phyloP scores from a whole-genome alignment of 129 eudicot species.

The Lonicera japonica region DNA sequence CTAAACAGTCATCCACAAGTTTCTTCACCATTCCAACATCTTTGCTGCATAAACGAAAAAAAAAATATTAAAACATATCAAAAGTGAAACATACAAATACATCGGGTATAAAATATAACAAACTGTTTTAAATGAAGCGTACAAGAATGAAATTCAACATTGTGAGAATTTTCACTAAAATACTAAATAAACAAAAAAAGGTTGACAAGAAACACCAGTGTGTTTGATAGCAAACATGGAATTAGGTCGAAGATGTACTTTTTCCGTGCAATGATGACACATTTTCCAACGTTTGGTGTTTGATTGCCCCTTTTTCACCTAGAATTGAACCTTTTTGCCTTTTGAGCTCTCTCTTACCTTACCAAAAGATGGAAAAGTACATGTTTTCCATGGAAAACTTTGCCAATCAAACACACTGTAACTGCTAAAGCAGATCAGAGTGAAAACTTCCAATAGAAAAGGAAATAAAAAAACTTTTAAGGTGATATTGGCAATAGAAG shows the following conservation, averaged over 20 bases:
- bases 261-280: no score
- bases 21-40: constrained; percentile 77
- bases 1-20: constrained; percentile 72
- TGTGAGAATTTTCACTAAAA: neutral
- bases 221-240: no score
- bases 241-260: no score
- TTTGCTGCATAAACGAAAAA: constrained; percentile 59
- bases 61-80: neutral
- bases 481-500: neutral
- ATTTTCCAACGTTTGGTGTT: no score
- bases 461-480: neutral
- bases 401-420: no score
- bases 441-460: neutral
- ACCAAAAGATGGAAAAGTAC: no score
- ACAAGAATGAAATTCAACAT: neutral
- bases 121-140: neutral
- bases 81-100: neutral
- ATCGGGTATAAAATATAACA: neutral
- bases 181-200: neutral
- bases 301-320: no score
- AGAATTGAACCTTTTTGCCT: no score
- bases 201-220: neutral
- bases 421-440: neutral
- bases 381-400: no score
- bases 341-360: no score